These are phyloP conservation scores for Aspergillus novofumigatus DNA, from an alignment of 2,329 filamentous ascomycete species.

Conservation along the genomic window DNA sequence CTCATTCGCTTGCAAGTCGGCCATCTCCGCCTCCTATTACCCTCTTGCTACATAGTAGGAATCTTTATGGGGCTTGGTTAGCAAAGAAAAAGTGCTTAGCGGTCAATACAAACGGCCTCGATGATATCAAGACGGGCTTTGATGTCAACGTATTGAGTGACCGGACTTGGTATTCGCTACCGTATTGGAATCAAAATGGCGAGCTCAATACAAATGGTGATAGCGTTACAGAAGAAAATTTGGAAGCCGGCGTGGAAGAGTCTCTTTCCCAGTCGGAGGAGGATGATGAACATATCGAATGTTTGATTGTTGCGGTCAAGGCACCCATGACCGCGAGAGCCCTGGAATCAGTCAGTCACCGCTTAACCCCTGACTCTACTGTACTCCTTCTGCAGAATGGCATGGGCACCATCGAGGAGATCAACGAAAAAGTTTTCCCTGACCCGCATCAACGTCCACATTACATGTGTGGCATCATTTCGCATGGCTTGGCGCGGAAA, in stretches of 20 bases:
- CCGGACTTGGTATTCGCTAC: constrained; percentile 30
- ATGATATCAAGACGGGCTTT: constrained; percentile 41
- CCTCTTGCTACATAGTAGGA: constrained; percentile 65
- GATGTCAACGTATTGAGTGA: constrained; percentile 39
- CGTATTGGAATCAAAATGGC: constrained; percentile 18
- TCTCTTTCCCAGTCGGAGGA: constrained; percentile 9
- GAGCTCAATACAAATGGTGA: constrained; percentile 5
- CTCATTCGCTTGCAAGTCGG: constrained; percentile 63
- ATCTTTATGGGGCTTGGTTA: constrained; percentile 33
- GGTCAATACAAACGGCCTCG: constrained; percentile 36
- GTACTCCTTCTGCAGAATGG: constrained; percentile 77
- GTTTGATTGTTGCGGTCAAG: constrained; percentile 77
- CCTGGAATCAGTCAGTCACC: constrained; percentile 60
- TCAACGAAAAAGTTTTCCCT: constrained; percentile 68
- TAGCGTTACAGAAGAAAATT: constrained; percentile 8
- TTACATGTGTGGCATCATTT: constrained; percentile 68
- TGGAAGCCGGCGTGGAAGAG: constrained; percentile 5
- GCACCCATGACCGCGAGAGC: constrained; percentile 64
- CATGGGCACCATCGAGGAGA: constrained; percentile 74
- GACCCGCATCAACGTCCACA: constrained; percentile 62
- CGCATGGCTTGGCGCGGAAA: constrained; percentile 51
- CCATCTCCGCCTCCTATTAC: constrained; percentile 67
- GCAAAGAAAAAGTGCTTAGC: constrained; percentile 29
- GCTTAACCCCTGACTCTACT: constrained; percentile 64
- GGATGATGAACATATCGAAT: constrained; percentile 56